These are phyloP conservation scores for Nidula niveotomentosa DNA, from an alignment of 1,284 basidiomycete species.

Conservation along the genomic window DNA sequence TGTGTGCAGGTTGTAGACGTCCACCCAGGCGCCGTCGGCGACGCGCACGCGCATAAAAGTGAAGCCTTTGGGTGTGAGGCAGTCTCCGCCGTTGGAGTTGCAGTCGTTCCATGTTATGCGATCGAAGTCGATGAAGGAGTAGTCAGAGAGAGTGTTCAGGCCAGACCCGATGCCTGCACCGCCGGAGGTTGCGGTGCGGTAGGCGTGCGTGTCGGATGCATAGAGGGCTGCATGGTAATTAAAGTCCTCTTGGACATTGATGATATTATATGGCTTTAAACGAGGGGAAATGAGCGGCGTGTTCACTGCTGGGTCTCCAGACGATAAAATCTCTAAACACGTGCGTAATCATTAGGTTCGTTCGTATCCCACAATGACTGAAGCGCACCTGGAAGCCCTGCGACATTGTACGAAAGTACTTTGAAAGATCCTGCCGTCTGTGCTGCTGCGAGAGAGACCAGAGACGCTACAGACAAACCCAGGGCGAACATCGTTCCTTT, in stretches of 20 bases:
- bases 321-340: slow-evolving; percentile 21
- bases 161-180: slow-evolving; percentile 32
- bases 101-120: slow-evolving; percentile 33
- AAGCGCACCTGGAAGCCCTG: slow-evolving; percentile 27
- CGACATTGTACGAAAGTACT: slow-evolving; percentile 31
- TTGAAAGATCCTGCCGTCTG: slow-evolving; percentile 18
- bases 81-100: slow-evolving; percentile 29
- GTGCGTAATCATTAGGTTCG: neutral
- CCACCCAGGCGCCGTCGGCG: slow-evolving; percentile 29
- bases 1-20: slow-evolving; percentile 36
- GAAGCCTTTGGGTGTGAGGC: slow-evolving; percentile 39
- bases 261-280: slow-evolving; percentile 28
- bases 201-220: slow-evolving; percentile 29
- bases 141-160: slow-evolving; percentile 36
- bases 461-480: neutral
- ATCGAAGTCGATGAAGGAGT: slow-evolving; percentile 28
- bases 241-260: slow-evolving; percentile 40
- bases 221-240: slow-evolving; percentile 36
- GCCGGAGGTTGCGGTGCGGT: slow-evolving; percentile 34
- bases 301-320: slow-evolving; percentile 26
- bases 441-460: slow-evolving; percentile 1
- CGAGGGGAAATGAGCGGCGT: slow-evolving; percentile 30
- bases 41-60: slow-evolving; percentile 29
- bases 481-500: neutral
- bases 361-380: neutral